Evolutionary conservation across 2,329 filamentous ascomycete species (phyloP).

Genomic region (Parascedosporium putredinis): DNA sequence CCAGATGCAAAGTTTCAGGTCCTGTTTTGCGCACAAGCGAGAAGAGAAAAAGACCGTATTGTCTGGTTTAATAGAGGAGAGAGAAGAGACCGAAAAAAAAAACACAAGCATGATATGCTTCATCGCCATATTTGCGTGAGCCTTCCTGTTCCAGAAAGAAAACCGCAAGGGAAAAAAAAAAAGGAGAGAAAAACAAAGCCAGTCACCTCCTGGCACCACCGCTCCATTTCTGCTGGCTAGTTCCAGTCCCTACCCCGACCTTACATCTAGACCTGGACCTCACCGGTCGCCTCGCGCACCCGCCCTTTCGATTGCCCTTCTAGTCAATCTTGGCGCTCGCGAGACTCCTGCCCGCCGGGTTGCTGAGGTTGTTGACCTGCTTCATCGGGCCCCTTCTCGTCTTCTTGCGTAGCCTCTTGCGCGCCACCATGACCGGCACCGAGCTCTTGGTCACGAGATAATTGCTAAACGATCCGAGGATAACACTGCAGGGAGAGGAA

Average conservation of each 20-base stretch:
- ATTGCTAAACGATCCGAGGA: constrained; percentile 93
- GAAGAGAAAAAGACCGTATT: no score
- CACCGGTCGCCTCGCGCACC: not conserved
- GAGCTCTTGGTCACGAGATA: constrained; percentile 96
- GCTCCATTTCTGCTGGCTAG: not conserved
- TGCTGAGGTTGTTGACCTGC: constrained; percentile 72
- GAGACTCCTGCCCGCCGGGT: constrained; percentile 55
- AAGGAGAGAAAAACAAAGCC: no score
- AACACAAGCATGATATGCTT: no score
- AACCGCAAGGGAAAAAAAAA: no score
- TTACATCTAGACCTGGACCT: not conserved
- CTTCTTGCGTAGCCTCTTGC: constrained; percentile 82
- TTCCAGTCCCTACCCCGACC: not conserved
- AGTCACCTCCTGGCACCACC: not conserved
- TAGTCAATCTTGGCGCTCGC: constrained; percentile 69
- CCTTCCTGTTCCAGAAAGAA: no score
- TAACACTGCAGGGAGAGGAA: constrained; percentile 65
- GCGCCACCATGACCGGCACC: constrained; percentile 94
- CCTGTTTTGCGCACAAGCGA: no score
- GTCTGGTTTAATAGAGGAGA: no score
- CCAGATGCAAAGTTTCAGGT: no score
- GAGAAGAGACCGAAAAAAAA: no score
- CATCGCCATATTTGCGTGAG: no score
- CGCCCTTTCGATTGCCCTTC: constrained; percentile 8
- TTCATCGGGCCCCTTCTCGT: constrained; percentile 61